Conservation (phyloP, 768 basidiomycete species). For the Coprinopsis sp. region DNA sequence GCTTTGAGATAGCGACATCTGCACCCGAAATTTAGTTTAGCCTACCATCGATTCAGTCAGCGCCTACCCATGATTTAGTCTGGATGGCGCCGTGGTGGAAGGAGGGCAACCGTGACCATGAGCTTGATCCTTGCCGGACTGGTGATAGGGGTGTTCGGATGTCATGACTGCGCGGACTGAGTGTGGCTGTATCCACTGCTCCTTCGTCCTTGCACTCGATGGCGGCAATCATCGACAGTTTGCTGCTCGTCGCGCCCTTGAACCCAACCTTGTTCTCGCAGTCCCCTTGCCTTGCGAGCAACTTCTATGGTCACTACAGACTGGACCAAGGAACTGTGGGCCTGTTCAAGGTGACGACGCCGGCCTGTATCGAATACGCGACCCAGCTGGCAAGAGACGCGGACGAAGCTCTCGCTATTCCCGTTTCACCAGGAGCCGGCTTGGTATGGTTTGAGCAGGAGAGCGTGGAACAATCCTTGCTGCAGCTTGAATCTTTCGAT, state of each 20-base stretch:
- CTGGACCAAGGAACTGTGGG: slow-evolving; percentile 35
- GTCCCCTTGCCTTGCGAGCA: slow-evolving; percentile 42
- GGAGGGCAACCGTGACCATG: too few species aligned
- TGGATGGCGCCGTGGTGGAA: too few species aligned
- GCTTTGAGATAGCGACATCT: slow-evolving; percentile 76
- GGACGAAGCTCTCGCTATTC: slow-evolving; percentile 21
- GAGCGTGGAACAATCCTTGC: slow-evolving; percentile 43
- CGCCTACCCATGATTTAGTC: slow-evolving; percentile 9
- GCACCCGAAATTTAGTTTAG: background rate
- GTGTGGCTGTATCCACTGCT: too few species aligned
- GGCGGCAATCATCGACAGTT: slow-evolving; percentile 4
- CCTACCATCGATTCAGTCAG: background rate
- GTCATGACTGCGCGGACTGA: too few species aligned
- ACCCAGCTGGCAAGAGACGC: slow-evolving; percentile 21
- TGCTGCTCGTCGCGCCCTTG: slow-evolving; percentile 45
- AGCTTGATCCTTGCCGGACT: too few species aligned
- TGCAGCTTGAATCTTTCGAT: slow-evolving; percentile 13
- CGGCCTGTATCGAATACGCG: slow-evolving; percentile 36
- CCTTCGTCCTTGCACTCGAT: too few species aligned
- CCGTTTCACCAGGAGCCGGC: slow-evolving; percentile 22
- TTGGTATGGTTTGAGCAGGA: slow-evolving; percentile 62
- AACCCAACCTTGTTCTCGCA: slow-evolving; percentile 32
- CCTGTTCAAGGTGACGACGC: slow-evolving; percentile 35
- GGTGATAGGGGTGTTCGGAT: too few species aligned
- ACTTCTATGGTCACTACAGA: slow-evolving; percentile 55